phyloP scores from a whole-genome alignment of 2,329 filamentous ascomycete species.

The Fusarium robinianum region DNA sequence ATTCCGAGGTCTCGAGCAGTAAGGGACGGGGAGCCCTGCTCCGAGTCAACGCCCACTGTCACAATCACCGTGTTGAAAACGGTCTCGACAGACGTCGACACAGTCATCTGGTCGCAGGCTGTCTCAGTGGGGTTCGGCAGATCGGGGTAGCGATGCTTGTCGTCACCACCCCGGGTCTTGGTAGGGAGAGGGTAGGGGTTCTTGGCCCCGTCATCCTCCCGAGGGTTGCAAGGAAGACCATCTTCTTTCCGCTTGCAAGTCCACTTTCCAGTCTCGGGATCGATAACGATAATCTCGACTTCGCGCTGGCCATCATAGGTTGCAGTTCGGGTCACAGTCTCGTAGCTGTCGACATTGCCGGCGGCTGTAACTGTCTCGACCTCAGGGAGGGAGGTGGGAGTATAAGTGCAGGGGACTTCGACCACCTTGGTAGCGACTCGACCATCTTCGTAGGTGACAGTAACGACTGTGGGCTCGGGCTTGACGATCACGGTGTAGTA shows the following conservation, averaged over 20 bases:
- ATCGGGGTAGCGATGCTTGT: too few species aligned
- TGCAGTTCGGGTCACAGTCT: conserved; percentile 25
- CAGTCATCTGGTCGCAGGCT: conserved; percentile 29
- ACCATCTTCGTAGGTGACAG: conserved; percentile 28
- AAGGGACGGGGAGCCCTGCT: conserved; percentile 7
- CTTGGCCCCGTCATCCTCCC: conserved; percentile 13
- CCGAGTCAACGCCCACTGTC: conserved; percentile 30
- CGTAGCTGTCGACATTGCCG: conserved; percentile 13
- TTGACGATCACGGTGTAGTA: conserved; percentile 30
- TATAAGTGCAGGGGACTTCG: conserved; percentile 20
- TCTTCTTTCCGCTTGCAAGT: conserved; percentile 37
- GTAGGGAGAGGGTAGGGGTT: conserved; percentile 1
- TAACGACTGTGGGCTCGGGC: conserved; percentile 21
- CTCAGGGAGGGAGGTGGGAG: conserved; percentile 33
- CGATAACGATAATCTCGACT: conserved; percentile 40
- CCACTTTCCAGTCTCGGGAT: conserved; percentile 39
- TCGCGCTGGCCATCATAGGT: conserved; percentile 30
- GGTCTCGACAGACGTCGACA: conserved; percentile 41
- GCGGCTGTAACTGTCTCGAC: conserved; percentile 34
- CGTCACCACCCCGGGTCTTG: too few species aligned
- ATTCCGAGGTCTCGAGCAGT: conserved; percentile 12
- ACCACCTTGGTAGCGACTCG: conserved; percentile 25
- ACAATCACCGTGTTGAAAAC: conserved; percentile 45
- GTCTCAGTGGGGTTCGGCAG: conserved; percentile 15
- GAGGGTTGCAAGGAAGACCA: conserved; percentile 34